A percentile compares a stretch with the other conserved stretches of the same genome.
phyloP scores from a whole-genome alignment of 2,329 filamentous ascomycete genomes.

The Talaromyces sp. region DNA sequence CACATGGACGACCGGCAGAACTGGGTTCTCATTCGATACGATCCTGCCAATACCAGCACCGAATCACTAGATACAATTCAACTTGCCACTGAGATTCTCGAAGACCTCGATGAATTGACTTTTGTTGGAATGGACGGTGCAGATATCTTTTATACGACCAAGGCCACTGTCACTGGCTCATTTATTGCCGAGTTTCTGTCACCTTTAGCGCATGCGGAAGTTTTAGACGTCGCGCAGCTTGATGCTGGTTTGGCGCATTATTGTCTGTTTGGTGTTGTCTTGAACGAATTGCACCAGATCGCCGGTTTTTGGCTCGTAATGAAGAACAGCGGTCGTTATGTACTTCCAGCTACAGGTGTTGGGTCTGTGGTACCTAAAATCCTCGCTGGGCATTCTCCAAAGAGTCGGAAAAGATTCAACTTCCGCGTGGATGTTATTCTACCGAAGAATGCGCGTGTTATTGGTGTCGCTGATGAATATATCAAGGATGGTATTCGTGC shows the following conservation, averaged over 20 bases:
- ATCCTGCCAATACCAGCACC: constrained; percentile 10
- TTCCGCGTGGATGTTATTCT: constrained; percentile 5
- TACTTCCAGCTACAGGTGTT: constrained; percentile 10
- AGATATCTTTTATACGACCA: constrained; percentile 6
- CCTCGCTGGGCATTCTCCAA: not conserved
- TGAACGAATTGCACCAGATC: constrained; percentile 6
- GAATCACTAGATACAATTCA: not conserved
- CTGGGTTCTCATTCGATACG: constrained; percentile 11
- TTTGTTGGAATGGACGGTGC: constrained; percentile 6
- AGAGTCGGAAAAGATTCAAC: constrained; percentile 5
- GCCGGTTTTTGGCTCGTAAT: constrained; percentile 11
- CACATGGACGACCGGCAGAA: constrained; percentile 12
- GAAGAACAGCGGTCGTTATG: not conserved
- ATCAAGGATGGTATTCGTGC: constrained; percentile 2
- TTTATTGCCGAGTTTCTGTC: constrained; percentile 8
- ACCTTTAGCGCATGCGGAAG: constrained; percentile 10
- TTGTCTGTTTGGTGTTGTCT: constrained; percentile 10
- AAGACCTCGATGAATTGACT: constrained; percentile 11
- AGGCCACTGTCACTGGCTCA: constrained; percentile 1
- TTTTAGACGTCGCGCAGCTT: constrained; percentile 11
- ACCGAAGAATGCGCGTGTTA: constrained; percentile 11
- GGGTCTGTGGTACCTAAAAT: constrained; percentile 4
- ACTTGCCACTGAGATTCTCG: not conserved
- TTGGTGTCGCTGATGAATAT: constrained; percentile 12
- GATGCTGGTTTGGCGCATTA: not conserved